Evolutionary conservation across 768 basidiomycete species (phyloP).

Genomic region (Panellus pusillus): DNA sequence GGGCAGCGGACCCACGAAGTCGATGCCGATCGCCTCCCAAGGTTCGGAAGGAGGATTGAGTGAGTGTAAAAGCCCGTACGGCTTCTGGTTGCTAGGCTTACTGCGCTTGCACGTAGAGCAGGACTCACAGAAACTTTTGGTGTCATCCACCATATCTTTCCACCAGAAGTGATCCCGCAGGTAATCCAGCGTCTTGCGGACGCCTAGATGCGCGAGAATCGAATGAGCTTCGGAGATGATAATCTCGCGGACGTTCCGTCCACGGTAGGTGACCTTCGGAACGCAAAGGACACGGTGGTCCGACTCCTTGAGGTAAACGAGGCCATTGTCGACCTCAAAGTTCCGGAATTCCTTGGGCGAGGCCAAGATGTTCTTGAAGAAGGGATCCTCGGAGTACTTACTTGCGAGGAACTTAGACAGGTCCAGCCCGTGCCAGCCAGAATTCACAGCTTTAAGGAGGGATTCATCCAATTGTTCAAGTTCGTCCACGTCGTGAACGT

Average conservation of each 20-base stretch:
- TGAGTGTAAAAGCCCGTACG: neutral
- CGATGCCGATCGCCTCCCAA: conserved; percentile 4
- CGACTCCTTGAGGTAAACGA: neutral
- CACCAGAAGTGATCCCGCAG: neutral
- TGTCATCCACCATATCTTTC: conserved; percentile 3
- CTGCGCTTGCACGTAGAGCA: neutral
- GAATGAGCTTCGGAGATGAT: conserved; percentile 35
- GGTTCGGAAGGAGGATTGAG: neutral
- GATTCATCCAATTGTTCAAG: neutral
- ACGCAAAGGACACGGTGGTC: conserved; percentile 1
- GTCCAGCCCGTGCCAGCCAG: neutral
- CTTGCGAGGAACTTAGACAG: neutral
- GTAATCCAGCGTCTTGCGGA: conserved; percentile 15
- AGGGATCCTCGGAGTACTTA: neutral
- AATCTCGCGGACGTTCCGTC: conserved; percentile 19
- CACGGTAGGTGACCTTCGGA: neutral
- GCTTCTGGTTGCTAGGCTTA: neutral
- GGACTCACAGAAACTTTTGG: neutral
- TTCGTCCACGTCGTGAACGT: too few species aligned
- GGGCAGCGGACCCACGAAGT: conserved; percentile 1
- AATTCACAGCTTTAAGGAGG: neutral
- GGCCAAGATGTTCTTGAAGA: conserved; percentile 7
- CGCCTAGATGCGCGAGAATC: conserved; percentile 33
- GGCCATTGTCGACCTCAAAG: conserved; percentile 7
- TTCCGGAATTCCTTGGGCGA: conserved; percentile 15